These are phyloP conservation scores for Cytospora mali DNA, from an alignment of 2,329 filamentous ascomycete species.

Conservation along the genomic window DNA sequence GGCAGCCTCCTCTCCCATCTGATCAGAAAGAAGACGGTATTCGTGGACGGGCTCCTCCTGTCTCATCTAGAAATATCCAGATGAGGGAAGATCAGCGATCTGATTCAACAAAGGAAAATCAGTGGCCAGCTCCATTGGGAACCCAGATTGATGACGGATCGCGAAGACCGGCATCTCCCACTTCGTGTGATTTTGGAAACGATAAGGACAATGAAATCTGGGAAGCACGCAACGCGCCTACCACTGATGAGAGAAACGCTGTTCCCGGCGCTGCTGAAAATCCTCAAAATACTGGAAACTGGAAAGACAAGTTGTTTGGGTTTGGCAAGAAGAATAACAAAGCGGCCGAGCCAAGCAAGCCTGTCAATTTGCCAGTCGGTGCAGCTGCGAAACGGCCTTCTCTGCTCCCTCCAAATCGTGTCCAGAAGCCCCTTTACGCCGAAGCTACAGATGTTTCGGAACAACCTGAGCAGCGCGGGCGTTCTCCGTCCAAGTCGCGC, in stretches of 20 bases:
- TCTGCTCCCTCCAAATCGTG: not conserved
- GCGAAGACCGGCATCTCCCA: not conserved
- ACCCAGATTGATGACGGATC: not conserved
- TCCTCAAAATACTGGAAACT: conserved; percentile 1
- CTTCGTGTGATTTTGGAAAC: not conserved
- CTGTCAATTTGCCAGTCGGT: not conserved
- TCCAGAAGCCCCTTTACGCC: not conserved
- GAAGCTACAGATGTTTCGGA: not conserved
- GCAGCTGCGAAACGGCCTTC: not conserved
- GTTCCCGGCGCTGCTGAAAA: conserved; percentile 2
- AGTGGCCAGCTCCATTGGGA: not conserved
- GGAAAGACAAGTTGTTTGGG: not conserved
- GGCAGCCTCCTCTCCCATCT: not conserved
- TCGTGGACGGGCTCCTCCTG: conserved; percentile 4
- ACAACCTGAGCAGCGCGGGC: not conserved
- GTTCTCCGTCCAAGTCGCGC: not conserved
- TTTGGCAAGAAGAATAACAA: conserved; percentile 5
- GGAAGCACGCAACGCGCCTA: not conserved
- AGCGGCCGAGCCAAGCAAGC: not conserved
- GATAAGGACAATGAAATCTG: not conserved
- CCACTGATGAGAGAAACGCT: not conserved
- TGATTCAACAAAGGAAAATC: not conserved
- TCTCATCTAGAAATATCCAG: not conserved
- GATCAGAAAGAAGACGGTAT: not conserved
- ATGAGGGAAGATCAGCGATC: not conserved